Conservation (phyloP, 805 yeast genomes). For the Myxozyma mucilagina region DNA sequence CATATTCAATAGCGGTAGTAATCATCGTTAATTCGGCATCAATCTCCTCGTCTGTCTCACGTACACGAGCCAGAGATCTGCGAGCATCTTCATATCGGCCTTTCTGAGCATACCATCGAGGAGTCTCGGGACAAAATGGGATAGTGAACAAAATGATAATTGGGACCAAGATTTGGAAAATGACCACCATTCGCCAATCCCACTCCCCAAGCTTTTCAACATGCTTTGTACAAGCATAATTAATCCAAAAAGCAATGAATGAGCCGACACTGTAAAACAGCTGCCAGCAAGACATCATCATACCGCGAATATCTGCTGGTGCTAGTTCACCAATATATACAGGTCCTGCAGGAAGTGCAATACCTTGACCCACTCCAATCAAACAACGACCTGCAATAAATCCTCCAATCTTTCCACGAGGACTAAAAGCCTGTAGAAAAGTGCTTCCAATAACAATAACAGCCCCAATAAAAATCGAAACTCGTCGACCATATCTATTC, state of each 20-base stretch:
- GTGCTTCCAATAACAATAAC: constrained; percentile 70
- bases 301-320: constrained; percentile 35
- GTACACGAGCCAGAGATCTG: constrained; percentile 29
- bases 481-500: constrained; percentile 30
- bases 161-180: constrained; percentile 53
- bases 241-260: constrained; percentile 40
- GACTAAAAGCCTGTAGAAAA: constrained; percentile 56
- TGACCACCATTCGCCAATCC: constrained; percentile 50
- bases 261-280: constrained; percentile 40
- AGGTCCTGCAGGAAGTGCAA: constrained; percentile 52
- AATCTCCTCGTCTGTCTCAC: constrained; percentile 40
- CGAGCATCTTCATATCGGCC: constrained; percentile 36
- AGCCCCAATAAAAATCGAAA: constrained; percentile 44
- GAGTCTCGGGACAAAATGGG: constrained; percentile 53
- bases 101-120: constrained; percentile 45
- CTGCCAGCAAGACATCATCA: constrained; percentile 33
- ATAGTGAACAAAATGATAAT: constrained; percentile 45
- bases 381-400: constrained; percentile 54
- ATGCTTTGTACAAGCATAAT: constrained; percentile 45
- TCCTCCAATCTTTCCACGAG: constrained; percentile 50
- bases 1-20: constrained; percentile 36
- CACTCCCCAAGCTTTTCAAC: constrained; percentile 43
- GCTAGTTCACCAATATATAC: constrained; percentile 35
- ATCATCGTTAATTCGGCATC: constrained; percentile 44
- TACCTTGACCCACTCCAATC: constrained; percentile 57